These are phyloP conservation scores for Teunomyces lycoperdinae DNA, from an alignment of 805 yeast genomes.

Conservation along the genomic window DNA sequence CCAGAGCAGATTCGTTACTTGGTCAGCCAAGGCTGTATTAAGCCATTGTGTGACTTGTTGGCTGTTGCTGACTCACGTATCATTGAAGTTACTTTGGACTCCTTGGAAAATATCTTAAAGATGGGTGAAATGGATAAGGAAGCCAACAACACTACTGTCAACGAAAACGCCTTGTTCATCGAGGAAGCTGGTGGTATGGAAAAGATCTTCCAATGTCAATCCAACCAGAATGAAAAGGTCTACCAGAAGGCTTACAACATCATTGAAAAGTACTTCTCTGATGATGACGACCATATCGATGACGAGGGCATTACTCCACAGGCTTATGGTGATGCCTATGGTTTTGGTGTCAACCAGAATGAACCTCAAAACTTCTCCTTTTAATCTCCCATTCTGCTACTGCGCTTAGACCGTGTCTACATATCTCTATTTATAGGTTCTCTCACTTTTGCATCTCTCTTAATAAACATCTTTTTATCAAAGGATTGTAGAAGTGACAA, in stretches of 20 bases:
- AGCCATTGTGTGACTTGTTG: conserved; percentile 91
- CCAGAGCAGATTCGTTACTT: conserved; percentile 94
- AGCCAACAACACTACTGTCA: conserved; percentile 60
- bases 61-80: conserved; percentile 86
- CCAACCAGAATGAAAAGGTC: conserved; percentile 85
- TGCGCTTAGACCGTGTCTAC: not conserved
- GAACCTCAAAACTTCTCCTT: conserved; percentile 52
- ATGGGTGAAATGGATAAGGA: conserved; percentile 94
- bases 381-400: conserved; percentile 10
- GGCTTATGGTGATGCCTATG: conserved; percentile 79
- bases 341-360: conserved; percentile 71
- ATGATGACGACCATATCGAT: conserved; percentile 70
- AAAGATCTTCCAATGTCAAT: conserved; percentile 90
- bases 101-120: conserved; percentile 87
- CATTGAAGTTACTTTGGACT: conserved; percentile 92
- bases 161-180: conserved; percentile 85
- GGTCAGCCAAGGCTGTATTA: conserved; percentile 93
- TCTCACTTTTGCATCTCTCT: conserved; percentile 4
- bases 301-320: conserved; percentile 68
- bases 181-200: conserved; percentile 99
- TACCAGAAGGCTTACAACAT: conserved; percentile 87
- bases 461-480: conserved; percentile 7
- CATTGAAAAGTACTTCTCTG: conserved; percentile 87
- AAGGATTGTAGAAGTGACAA: not conserved
- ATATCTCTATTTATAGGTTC: conserved; percentile 5